These are phyloP conservation scores for Tardiomyces digboiensis DNA, from an alignment of 1,139 yeast genomes.

Conservation along the genomic window DNA sequence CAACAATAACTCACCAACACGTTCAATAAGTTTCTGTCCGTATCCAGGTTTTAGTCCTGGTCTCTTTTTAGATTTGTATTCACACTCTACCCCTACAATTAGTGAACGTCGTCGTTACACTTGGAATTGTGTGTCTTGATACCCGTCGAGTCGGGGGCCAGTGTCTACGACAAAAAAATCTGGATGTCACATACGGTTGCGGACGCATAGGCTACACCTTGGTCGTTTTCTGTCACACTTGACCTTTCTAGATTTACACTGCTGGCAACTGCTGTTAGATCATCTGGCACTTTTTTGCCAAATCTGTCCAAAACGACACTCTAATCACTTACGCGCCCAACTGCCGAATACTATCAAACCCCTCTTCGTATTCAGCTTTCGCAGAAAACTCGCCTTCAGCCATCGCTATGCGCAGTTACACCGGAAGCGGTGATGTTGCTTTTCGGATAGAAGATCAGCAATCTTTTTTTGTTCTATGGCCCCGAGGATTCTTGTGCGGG, in stretches of 20 bases:
- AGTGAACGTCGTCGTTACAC: background rate
- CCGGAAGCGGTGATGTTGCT: too few relatives aligned
- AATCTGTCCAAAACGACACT: too few relatives aligned
- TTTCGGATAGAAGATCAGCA: too few relatives aligned
- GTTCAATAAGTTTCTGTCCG: constrained; percentile 12
- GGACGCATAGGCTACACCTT: constrained; percentile 11
- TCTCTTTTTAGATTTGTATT: constrained; percentile 11
- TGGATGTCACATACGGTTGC: constrained; percentile 12
- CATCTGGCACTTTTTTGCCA: too few relatives aligned
- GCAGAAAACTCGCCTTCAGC: too few relatives aligned
- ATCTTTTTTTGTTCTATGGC: too few relatives aligned
- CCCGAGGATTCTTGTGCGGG: too few relatives aligned
- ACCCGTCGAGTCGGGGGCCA: too few relatives aligned
- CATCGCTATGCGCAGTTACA: too few relatives aligned
- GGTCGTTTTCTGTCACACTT: constrained; percentile 13
- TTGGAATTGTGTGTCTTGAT: too few relatives aligned
- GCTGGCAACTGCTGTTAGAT: constrained; percentile 10
- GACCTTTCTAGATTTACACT: constrained; percentile 14
- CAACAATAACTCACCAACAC: constrained; percentile 8
- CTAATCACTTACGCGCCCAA: background rate
- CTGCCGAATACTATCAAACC: background rate
- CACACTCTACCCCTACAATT: constrained; percentile 9
- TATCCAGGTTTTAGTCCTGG: constrained; percentile 16
- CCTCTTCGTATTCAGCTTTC: too few relatives aligned
- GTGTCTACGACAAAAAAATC: too few relatives aligned